Conservation (phyloP, 2,329 filamentous ascomycete genomes). For the Colletotrichum sansevieriae region DNA sequence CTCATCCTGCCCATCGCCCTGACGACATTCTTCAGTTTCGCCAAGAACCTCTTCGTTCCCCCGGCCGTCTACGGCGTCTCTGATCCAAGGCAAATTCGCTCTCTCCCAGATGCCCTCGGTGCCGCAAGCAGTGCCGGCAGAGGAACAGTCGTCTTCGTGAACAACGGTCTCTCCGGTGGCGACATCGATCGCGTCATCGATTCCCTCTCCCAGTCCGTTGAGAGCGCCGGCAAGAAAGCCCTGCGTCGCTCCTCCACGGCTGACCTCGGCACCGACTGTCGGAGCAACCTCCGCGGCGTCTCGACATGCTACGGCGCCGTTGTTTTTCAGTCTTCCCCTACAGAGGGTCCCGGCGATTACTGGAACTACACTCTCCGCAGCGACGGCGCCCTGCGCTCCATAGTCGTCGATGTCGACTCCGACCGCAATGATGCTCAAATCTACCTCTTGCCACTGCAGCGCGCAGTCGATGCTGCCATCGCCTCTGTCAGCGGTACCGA, state of each 20-base stretch:
- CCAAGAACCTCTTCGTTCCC: conserved; percentile 86
- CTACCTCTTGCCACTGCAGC: conserved; percentile 84
- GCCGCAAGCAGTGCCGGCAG: conserved; percentile 68
- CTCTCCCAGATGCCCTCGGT: conserved; percentile 73
- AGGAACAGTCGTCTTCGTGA: conserved; percentile 81
- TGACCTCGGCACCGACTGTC: conserved; percentile 74
- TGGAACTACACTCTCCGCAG: conserved; percentile 92
- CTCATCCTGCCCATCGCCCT: conserved; percentile 71
- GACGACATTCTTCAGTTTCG: conserved; percentile 74
- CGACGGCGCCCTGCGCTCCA: conserved; percentile 77
- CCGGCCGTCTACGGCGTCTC: conserved; percentile 83
- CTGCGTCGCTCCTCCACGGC: conserved; percentile 65
- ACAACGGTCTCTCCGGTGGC: conserved; percentile 77
- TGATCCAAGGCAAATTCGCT: conserved; percentile 69
- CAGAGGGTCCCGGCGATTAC: conserved; percentile 71
- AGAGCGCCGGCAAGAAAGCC: conserved; percentile 66
- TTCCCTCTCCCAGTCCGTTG: conserved; percentile 69
- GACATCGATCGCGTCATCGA: conserved; percentile 80
- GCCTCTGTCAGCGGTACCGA: conserved; percentile 57
- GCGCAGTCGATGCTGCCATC: conserved; percentile 82
- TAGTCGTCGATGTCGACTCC: conserved; percentile 73
- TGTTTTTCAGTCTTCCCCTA: conserved; percentile 81
- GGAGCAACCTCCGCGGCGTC: conserved; percentile 73
- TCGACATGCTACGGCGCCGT: conserved; percentile 80
- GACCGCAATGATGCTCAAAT: conserved; percentile 80